phyloP scores from a whole-genome alignment of 768 basidiomycete species.

The Pleurotus tuber-regium region DNA sequence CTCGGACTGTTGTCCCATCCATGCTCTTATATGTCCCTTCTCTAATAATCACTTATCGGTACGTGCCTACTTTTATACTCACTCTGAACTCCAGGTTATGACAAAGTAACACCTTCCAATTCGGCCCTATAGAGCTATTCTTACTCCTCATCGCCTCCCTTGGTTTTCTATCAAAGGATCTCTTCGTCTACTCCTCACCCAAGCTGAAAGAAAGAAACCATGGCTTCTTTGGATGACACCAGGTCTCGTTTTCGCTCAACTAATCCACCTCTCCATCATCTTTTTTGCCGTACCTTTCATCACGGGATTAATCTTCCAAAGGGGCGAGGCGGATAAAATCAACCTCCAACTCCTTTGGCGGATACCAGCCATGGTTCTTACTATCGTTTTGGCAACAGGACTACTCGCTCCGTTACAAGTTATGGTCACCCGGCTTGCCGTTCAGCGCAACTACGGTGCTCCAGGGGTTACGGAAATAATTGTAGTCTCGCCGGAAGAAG shows the following conservation, averaged over 20 bases:
- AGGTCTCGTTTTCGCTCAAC: conserved; percentile 44
- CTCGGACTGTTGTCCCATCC: not conserved
- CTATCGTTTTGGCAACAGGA: conserved; percentile 15
- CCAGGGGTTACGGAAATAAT: too few species aligned
- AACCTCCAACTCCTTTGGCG: conserved; percentile 1
- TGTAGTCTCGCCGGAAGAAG: too few species aligned
- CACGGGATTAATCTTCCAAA: conserved; percentile 19
- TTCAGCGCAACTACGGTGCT: too few species aligned
- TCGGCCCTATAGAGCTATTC: too few species aligned
- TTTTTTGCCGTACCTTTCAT: conserved; percentile 22
- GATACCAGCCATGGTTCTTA: not conserved
- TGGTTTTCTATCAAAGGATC: conserved; percentile 43
- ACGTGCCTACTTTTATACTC: not conserved
- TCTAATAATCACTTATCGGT: conserved; percentile 19
- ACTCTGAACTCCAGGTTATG: conserved; percentile 22
- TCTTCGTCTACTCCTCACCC: conserved; percentile 51
- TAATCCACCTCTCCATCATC: conserved; percentile 35
- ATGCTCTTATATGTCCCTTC: conserved; percentile 14
- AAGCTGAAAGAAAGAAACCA: conserved; percentile 56
- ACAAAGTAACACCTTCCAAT: too few species aligned
- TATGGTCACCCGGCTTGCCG: conserved; percentile 21
- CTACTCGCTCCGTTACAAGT: conserved; percentile 25
- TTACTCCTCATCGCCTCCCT: conserved; percentile 54
- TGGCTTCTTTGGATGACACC: conserved; percentile 56
- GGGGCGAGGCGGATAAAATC: not conserved